phyloP scores from a whole-genome alignment of 495 filamentous ascomycete genomes.

The Tuber calosporum region DNA sequence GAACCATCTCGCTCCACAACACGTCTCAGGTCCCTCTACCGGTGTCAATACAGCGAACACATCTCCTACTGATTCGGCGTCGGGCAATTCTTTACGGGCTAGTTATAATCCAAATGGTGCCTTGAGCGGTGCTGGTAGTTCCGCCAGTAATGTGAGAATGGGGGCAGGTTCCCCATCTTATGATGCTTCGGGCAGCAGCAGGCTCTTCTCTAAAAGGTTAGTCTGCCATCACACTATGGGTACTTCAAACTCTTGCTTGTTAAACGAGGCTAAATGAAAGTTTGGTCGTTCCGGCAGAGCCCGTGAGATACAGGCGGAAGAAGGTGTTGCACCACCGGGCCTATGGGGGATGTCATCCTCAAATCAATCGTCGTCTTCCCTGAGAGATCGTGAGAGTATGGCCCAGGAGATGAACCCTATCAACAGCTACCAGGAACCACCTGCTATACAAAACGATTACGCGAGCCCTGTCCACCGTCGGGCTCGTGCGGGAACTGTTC shows the following conservation, averaged over 20 bases:
- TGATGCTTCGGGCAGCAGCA: constrained; percentile 61
- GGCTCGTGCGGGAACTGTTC: constrained; percentile 89
- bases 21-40: constrained; percentile 70
- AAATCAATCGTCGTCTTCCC: constrained; percentile 77
- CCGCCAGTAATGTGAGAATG: constrained; percentile 67
- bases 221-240: constrained; percentile 43
- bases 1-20: constrained; percentile 58
- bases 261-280: constrained; percentile 46
- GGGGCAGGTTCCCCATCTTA: constrained; percentile 97
- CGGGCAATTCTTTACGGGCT: constrained; percentile 60
- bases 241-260: constrained; percentile 15
- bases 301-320: constrained; percentile 93
- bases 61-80: constrained; percentile 74
- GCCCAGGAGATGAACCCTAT: constrained; percentile 93
- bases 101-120: constrained; percentile 58
- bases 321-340: constrained; percentile 67
- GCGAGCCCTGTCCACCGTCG: constrained; percentile 57
- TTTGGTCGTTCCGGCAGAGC: constrained; percentile 44
- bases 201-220: constrained; percentile 87
- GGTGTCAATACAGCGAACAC: constrained; percentile 60
- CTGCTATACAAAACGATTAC: constrained; percentile 55
- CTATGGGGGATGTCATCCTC: constrained; percentile 94
- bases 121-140: constrained; percentile 57
- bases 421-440: constrained; percentile 89
- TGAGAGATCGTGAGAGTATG: constrained; percentile 65